Base-by-base conservation (phyloP, 2,329 filamentous ascomycete genomes). In the Cercospora janseana region DNA sequence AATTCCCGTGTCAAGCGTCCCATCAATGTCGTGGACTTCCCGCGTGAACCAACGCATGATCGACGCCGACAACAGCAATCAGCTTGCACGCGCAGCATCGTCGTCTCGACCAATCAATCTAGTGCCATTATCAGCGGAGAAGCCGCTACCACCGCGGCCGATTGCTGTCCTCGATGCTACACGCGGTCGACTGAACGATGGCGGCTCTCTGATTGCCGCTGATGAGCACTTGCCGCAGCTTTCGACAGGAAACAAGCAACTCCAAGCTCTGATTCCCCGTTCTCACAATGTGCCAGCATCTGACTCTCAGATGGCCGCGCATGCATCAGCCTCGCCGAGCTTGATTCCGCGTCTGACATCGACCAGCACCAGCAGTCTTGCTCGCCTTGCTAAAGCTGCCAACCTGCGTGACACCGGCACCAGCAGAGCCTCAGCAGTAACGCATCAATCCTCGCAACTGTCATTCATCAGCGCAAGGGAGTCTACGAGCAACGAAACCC, bases 101-200 rank as follows among this genome's bases (percentile, higher is more conserved):
- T 16, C 21, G 12, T 18, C 13, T 46, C 51, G 12, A 10, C 9
- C 37, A 8, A 26, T 6, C 21, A 23, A n/a, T 13, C 8, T n/a
- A 23, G 28, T 9, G 16, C 15, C 43, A 13, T n/a, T 18, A 15
- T 51, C 42, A 13, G 49, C 38, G 20, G 55, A 71, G 26, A 73
- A 73, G 54, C 65, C 69, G n/a, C 59, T 73, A 4, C 71, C 71
- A 6, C 65, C 68, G 31, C 65, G 66, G 7, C 71, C 71, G 2
- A 47, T 69, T 9, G 65, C 60, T 18, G 64, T 67, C 10, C 23
- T 71, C 4, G 46, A 62, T 7, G 57, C 66, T 27, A 56, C 59
- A 3, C 40, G 56, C 15, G 70, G 65, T 43, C 69, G 70, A 3
- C 60, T 57, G 6, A 70, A 69, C 52, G 63, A 68, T 24, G 61